phyloP scores from a whole-genome alignment of 805 yeast species.

The Wickerhamiella kazuoi region DNA sequence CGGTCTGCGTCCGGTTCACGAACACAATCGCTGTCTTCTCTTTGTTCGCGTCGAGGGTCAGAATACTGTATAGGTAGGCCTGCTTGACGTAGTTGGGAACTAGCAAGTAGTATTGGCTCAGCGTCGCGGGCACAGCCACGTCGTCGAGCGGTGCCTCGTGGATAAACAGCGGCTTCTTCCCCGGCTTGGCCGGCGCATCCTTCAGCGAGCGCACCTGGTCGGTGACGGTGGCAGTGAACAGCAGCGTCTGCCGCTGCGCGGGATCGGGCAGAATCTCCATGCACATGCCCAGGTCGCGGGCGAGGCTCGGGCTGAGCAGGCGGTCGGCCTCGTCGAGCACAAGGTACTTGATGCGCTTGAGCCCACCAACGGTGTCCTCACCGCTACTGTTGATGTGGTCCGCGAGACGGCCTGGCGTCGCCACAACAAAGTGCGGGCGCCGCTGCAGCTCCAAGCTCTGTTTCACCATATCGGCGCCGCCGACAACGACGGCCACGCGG shows the following conservation, averaged over 20 bases:
- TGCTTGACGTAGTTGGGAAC: constrained; percentile 83
- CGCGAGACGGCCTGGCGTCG: constrained; percentile 93
- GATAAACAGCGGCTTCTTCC: constrained; percentile 40
- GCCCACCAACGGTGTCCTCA: constrained; percentile 66
- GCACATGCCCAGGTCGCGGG: constrained; percentile 58
- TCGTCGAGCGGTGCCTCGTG: constrained; percentile 64
- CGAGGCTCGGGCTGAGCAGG: constrained; percentile 65
- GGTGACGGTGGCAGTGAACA: constrained; percentile 92
- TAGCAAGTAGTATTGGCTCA: constrained; percentile 47
- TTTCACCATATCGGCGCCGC: constrained; percentile 86
- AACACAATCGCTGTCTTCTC: constrained; percentile 67
- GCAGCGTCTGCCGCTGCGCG: constrained; percentile 60
- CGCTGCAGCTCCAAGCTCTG: constrained; percentile 69
- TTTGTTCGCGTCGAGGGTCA: constrained; percentile 43
- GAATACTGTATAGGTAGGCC: constrained; percentile 57
- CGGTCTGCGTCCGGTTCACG: constrained; percentile 79
- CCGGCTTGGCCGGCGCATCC: constrained; percentile 38
- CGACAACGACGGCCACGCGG: constrained; percentile 68
- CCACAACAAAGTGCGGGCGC: constrained; percentile 85
- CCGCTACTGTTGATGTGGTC: constrained; percentile 80
- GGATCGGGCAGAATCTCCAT: constrained; percentile 55
- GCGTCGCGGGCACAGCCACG: constrained; percentile 63
- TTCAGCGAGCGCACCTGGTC: constrained; percentile 73
- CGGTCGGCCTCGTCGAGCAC: constrained; percentile 96
- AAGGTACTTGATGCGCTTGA: constrained; percentile 58